Percentiles rank a stretch among this genome's conserved stretches.
These are phyloP conservation scores for Eutypella sp. DNA, from an alignment of 2,329 filamentous ascomycete genomes.

Conservation along the genomic window DNA sequence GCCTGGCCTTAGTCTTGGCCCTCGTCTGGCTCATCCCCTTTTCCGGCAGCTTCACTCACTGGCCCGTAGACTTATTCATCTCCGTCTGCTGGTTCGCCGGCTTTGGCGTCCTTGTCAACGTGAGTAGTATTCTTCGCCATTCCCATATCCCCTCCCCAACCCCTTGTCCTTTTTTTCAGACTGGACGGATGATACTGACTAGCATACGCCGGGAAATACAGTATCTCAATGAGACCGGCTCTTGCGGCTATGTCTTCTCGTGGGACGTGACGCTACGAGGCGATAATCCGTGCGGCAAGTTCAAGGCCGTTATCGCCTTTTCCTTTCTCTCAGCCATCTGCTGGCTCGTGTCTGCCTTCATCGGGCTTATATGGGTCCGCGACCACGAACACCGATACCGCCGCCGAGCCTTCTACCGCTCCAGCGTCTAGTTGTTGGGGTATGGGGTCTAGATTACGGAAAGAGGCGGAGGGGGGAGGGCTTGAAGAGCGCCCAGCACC, in stretches of 20 bases:
- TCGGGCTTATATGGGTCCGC: conserved; percentile 52
- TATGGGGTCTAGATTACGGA: too few relatives aligned
- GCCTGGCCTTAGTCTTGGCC: conserved; percentile 61
- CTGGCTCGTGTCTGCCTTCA: conserved; percentile 61
- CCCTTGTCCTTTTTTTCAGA: too few relatives aligned
- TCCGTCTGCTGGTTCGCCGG: conserved; percentile 65
- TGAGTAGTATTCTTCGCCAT: conserved; percentile 30
- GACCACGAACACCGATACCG: conserved; percentile 32
- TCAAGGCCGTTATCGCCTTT: conserved; percentile 69
- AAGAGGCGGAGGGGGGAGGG: too few relatives aligned
- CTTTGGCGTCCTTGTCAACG: conserved; percentile 62
- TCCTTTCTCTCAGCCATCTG: conserved; percentile 65
- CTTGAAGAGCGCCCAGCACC: too few relatives aligned
- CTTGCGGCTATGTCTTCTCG: conserved; percentile 53
- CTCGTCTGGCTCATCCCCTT: conserved; percentile 72
- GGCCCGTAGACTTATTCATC: conserved; percentile 65
- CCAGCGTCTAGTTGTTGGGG: conserved; percentile 20
- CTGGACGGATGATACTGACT: background rate
- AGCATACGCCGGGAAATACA: conserved; percentile 15
- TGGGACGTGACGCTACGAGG: conserved; percentile 52
- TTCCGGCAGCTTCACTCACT: conserved; percentile 61
- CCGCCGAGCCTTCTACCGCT: conserved; percentile 23
- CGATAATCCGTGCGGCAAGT: conserved; percentile 56
- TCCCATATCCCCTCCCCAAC: too few relatives aligned
- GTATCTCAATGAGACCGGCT: conserved; percentile 37